A percentile compares a stretch with the other conserved stretches of the same genome.
Conservation (phyloP, 805 yeast species). For the Wickerhamomyces bisporus region DNA sequence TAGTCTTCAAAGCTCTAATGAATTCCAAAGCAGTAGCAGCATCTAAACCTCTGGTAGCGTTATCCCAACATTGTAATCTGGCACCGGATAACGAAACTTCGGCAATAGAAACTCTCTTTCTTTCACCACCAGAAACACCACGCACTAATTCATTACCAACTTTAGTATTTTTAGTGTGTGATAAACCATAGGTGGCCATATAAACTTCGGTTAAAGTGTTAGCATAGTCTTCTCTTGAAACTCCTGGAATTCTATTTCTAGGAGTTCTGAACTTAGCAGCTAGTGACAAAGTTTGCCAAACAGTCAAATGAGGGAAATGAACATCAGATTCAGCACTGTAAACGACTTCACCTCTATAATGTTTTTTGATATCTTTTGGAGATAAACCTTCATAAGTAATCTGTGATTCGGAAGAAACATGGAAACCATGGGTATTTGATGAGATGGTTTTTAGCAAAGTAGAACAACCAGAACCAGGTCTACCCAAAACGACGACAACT, state of each 20-base stretch:
- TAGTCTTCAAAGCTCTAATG: conserved; percentile 43
- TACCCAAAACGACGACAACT: conserved; percentile 62
- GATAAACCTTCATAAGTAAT: conserved; percentile 53
- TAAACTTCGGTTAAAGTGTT: conserved; percentile 47
- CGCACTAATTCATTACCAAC: conserved; percentile 60
- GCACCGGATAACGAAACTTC: conserved; percentile 47
- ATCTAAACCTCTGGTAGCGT: conserved; percentile 57
- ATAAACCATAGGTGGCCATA: conserved; percentile 42
- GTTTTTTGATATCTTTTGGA: conserved; percentile 42
- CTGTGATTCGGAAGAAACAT: conserved; percentile 39
- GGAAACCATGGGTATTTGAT: conserved; percentile 55
- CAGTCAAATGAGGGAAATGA: conserved; percentile 66
- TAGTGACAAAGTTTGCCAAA: conserved; percentile 58
- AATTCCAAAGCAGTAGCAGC: conserved; percentile 54
- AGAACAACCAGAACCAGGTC: conserved; percentile 79
- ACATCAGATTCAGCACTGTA: conserved; percentile 65
- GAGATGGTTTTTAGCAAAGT: conserved; percentile 58
- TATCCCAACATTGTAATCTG: conserved; percentile 45
- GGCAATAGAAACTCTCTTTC: conserved; percentile 65
- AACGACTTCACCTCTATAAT: conserved; percentile 64
- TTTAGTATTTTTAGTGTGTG: conserved; percentile 53
- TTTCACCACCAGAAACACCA: conserved; percentile 70
- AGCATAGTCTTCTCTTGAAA: conserved; percentile 51
- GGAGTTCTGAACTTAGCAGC: conserved; percentile 63
- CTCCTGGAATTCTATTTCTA: conserved; percentile 52